These are phyloP conservation scores for Citrus sinensis DNA, from an alignment of 345 rosid species.

Conservation along the genomic window DVS_A1.0 CM039162.1:16837001-16837500, in stretches of 20 bases:
- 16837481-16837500: conserved; percentile 42
- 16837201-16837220: conserved; percentile 32
- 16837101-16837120: neutral
- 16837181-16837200: conserved; percentile 7
- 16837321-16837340: neutral
- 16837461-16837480: conserved; percentile 43
- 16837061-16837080: neutral
- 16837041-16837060: neutral
- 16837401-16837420: conserved; percentile 22
- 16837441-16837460: conserved; percentile 50
- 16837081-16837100: neutral
- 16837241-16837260: conserved; percentile 29
- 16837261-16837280: conserved; percentile 31
- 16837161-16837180: neutral
- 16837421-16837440: conserved; percentile 33
- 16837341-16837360: neutral
- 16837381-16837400: conserved; percentile 26
- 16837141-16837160: neutral
- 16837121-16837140: neutral
- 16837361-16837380: neutral
- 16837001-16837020: fast-evolving
- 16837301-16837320: conserved; percentile 33
- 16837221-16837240: conserved; percentile 31
- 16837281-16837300: conserved; percentile 47
- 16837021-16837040: neutral